phyloP scores from a whole-genome alignment of 139 green algal species.

The Chlamydomonas schloesseri region DNA sequence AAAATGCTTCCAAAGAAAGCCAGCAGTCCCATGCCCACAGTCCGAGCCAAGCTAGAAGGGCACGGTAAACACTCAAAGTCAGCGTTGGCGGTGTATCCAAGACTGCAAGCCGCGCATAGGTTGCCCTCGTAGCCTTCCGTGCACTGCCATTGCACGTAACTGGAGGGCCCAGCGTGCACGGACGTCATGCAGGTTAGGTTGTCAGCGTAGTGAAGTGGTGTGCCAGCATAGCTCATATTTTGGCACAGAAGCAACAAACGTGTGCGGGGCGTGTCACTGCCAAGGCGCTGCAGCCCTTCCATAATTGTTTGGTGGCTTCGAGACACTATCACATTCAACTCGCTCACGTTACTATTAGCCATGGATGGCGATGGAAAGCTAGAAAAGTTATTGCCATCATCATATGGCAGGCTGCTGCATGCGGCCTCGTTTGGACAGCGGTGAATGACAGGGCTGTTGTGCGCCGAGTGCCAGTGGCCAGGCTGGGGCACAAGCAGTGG shows the following conservation, averaged over 20 bases:
- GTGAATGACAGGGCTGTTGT: not conserved
- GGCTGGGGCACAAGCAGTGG: not conserved
- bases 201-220: not conserved
- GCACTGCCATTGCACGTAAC: not conserved
- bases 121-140: not conserved
- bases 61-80: not conserved
- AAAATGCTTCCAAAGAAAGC: not conserved
- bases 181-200: not conserved
- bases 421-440: not conserved
- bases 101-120: not conserved
- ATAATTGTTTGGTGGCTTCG: not conserved
- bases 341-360: not conserved
- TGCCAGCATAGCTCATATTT: not conserved
- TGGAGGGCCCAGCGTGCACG: not conserved
- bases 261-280: not conserved
- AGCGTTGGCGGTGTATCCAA: not conserved
- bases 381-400: not conserved
- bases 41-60: not conserved
- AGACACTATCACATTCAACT: no score
- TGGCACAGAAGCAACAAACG: not conserved
- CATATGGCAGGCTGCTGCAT: not conserved
- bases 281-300: not conserved
- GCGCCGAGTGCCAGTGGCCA: not conserved
- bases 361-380: no score
- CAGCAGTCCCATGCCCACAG: not conserved